Evolutionary conservation across 768 basidiomycete genomes (phyloP).

Genomic region (Tephrocybe rancida): DNA sequence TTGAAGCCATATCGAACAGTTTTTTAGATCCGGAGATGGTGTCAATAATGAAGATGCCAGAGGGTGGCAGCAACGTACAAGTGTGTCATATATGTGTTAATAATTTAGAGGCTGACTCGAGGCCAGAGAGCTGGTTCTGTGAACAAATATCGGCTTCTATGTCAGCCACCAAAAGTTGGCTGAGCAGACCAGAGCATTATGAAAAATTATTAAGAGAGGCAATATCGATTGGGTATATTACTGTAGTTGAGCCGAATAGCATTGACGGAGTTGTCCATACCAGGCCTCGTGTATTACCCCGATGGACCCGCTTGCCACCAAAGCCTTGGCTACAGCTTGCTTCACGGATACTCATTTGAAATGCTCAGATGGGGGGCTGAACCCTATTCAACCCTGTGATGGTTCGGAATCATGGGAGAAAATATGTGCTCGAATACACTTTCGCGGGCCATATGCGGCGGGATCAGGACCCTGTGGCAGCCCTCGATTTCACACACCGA

Average conservation of each 20-base stretch:
- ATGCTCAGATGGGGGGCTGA: not conserved
- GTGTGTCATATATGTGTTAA: not conserved
- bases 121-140: not conserved
- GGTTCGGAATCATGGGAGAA: not conserved
- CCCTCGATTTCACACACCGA: slow-evolving; percentile 20
- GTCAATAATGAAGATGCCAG: not conserved
- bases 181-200: not conserved
- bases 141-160: not conserved
- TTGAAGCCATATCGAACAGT: slow-evolving; percentile 4
- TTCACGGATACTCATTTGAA: not conserved
- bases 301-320: not conserved
- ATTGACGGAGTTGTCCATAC: not conserved
- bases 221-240: too few species aligned
- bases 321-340: not conserved
- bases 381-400: not conserved
- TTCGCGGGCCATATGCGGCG: slow-evolving; percentile 16
- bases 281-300: not conserved
- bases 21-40: slow-evolving; percentile 2
- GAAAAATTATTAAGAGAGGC: too few species aligned
- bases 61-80: not conserved
- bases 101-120: slow-evolving; percentile 8
- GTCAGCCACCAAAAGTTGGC: slow-evolving; percentile 4
- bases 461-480: slow-evolving; percentile 14
- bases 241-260: not conserved
- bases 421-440: not conserved